phyloP scores from a whole-genome alignment of 768 basidiomycete genomes.

The Strobilomyces confusus region DNA sequence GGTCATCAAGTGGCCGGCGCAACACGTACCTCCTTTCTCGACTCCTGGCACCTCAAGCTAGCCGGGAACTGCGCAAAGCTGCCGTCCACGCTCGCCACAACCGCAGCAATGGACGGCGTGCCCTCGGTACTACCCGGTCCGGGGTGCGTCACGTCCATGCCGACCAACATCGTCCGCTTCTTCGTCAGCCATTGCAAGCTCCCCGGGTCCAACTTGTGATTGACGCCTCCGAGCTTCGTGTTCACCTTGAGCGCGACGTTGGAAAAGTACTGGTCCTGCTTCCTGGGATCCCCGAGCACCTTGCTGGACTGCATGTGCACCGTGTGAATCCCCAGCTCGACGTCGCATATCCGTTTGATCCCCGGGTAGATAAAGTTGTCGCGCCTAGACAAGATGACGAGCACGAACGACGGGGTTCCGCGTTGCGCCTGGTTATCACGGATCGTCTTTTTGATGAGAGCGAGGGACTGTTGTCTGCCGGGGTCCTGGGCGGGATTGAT shows the following conservation, averaged over 20 bases:
- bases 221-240: constrained; percentile 77
- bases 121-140: constrained; percentile 62
- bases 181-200: constrained; percentile 64
- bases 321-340: constrained; percentile 70
- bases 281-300: constrained; percentile 47
- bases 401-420: constrained; percentile 55
- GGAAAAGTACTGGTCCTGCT: constrained; percentile 78
- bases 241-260: constrained; percentile 82
- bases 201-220: constrained; percentile 62
- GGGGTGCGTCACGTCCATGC: constrained; percentile 83
- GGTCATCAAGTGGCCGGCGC: not conserved
- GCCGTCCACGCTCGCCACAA: constrained; percentile 72
- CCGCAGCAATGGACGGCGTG: constrained; percentile 79
- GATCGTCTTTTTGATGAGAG: constrained; percentile 40
- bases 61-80: constrained; percentile 76
- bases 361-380: constrained; percentile 81
- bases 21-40: constrained; percentile 24
- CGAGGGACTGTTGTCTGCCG: constrained; percentile 36
- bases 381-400: constrained; percentile 62
- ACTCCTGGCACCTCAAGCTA: constrained; percentile 61
- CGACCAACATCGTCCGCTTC: constrained; percentile 76
- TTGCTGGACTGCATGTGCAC: constrained; percentile 68
- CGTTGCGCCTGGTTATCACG: constrained; percentile 22
- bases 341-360: constrained; percentile 74
- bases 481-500: constrained; percentile 26